Base-by-base conservation (phyloP, 2,329 filamentous ascomycete genomes). In the Phoma sp. region DNA sequence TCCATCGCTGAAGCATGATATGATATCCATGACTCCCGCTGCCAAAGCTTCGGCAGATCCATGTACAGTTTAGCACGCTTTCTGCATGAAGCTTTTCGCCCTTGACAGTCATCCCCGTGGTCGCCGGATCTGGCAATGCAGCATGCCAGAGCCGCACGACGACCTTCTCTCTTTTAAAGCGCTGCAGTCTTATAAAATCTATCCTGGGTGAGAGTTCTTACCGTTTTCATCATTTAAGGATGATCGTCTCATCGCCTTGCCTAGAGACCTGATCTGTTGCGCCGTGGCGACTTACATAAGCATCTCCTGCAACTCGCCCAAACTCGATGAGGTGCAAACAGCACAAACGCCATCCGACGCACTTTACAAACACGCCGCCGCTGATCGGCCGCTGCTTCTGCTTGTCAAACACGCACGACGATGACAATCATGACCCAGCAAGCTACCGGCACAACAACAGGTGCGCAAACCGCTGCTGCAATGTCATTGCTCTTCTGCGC, bases 321-420 rank as follows among this genome's bases (percentile, higher is more conserved):
- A 39, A 51, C 47, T 45, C 35, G 4, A 39, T 13, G 5, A n/a
- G 30, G 44, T 67, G 64, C 67, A 70, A 71, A 71, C 68, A 68
- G 65, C 62, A 60, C 68, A 70, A 71, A 71, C 47, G 47, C 61
- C 55, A 9, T 30, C 43, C 22, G 37, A 40, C 58, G 53, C 52
- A 55, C 60, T 38, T 38, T 48, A 29, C 39, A 29, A 56, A 49
- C 33, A 35, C 45, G 45, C 55, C 36, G 47, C 54, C 49, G 61
- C 61, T 67, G 61, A 58, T 55, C 56, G 46, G 61, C 58, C 52
- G 58, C 58, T 55, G 52, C 58, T 42, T 36, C 44, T 51, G 57
- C 49, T 56, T 64, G 60, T 58, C 61, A 54, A 48, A 18, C 18
- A 55, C 50, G 55, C 42, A 56, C 54, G 57, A 61, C 52, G 64